phyloP scores from a whole-genome alignment of 805 yeast genomes.

The Candida rishiriensis region DNA sequence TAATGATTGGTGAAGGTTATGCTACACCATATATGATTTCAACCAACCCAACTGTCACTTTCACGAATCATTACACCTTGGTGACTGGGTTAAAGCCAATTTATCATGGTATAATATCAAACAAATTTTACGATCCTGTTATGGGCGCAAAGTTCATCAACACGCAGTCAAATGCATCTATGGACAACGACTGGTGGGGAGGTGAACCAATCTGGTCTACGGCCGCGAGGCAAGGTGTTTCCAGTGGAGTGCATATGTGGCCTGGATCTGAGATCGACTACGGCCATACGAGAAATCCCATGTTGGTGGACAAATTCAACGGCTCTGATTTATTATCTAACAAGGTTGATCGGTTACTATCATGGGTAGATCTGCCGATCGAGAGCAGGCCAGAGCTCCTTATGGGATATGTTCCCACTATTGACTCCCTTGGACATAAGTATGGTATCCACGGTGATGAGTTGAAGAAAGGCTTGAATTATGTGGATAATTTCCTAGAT shows the following conservation, averaged over 20 bases:
- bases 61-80: conserved; percentile 89
- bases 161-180: conserved; percentile 48
- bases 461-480: conserved; percentile 46
- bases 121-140: conserved; percentile 66
- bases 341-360: conserved; percentile 55
- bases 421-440: conserved; percentile 75
- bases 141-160: conserved; percentile 56
- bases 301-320: conserved; percentile 60
- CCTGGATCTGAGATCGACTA: conserved; percentile 83
- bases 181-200: conserved; percentile 72
- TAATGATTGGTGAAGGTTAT: conserved; percentile 49
- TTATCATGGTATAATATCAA: conserved; percentile 84
- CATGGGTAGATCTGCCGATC: conserved; percentile 63
- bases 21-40: conserved; percentile 86
- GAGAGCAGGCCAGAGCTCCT: conserved; percentile 67
- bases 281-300: conserved; percentile 39
- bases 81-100: conserved; percentile 83
- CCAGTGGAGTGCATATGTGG: conserved; percentile 90
- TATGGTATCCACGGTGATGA: conserved; percentile 63
- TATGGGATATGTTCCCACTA: conserved; percentile 72
- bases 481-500: conserved; percentile 65
- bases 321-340: conserved; percentile 52
- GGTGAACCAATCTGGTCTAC: conserved; percentile 90
- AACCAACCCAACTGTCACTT: conserved; percentile 82
- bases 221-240: conserved; percentile 56